A percentile compares a stretch with the other conserved stretches of the same genome.
Evolutionary conservation across 2,329 filamentous ascomycete genomes (phyloP).

Genomic region (Ilyonectria destructans): DNA sequence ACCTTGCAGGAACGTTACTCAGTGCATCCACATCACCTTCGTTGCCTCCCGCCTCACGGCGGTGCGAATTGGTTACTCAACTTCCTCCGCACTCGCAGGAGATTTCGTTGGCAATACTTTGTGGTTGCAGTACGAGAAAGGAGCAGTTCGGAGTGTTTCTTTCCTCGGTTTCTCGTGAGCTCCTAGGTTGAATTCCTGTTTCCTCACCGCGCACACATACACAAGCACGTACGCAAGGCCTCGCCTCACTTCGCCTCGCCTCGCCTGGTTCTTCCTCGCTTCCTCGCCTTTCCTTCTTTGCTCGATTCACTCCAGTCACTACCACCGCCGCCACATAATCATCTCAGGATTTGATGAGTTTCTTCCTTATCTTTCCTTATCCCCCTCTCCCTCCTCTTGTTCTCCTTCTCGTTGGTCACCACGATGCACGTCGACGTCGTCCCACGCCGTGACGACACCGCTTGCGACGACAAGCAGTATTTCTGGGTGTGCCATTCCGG

Average conservation of each 20-base stretch:
- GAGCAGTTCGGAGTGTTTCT: not conserved
- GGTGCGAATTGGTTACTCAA: not conserved
- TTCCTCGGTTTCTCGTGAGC: not conserved
- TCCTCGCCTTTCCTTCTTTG: not conserved
- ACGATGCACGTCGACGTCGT: conserved; percentile 36
- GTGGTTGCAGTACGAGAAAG: not conserved
- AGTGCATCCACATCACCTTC: not conserved
- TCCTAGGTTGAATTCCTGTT: not conserved
- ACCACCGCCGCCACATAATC: not conserved
- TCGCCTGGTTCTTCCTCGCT: not conserved
- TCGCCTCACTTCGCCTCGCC: not conserved
- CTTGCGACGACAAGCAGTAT: conserved; percentile 50
- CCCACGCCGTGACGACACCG: conserved; percentile 20
- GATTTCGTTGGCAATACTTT: not conserved
- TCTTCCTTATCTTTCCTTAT: not conserved
- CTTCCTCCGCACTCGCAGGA: not conserved
- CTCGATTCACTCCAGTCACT: not conserved
- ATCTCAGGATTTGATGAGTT: not conserved
- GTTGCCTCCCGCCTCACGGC: not conserved
- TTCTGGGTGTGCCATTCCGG: conserved; percentile 59
- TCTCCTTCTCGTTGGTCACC: not conserved
- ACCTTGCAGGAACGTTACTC: not conserved
- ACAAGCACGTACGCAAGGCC: not conserved
- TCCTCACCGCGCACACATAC: not conserved
- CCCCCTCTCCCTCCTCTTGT: not conserved